These are phyloP conservation scores for Hevea brasiliensis DNA, from an alignment of 345 rosid species.

Conservation along the genomic window DNA sequence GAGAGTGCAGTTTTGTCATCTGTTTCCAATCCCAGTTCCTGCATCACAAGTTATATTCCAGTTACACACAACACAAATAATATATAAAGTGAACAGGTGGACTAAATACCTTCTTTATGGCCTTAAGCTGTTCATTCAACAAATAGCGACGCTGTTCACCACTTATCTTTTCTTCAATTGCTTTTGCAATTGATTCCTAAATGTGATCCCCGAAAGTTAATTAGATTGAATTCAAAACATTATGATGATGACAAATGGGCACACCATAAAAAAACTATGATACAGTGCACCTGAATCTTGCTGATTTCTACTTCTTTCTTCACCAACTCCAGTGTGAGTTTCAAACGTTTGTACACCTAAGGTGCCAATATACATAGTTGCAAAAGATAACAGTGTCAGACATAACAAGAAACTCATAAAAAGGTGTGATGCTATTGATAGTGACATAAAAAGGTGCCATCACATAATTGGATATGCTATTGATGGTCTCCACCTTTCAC, in stretches of 20 bases:
- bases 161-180: constrained; percentile 97
- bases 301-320: constrained; percentile 98
- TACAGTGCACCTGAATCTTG: constrained; percentile 78
- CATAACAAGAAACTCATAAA: neutral
- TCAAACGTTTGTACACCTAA: constrained; percentile 89
- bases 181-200: constrained; percentile 94
- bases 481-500: neutral
- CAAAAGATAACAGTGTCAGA: neutral
- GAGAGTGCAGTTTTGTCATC: constrained; percentile 99
- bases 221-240: constrained; percentile 10
- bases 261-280: constrained; percentile 2
- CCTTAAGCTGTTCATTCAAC: constrained; percentile 97
- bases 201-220: constrained; percentile 18
- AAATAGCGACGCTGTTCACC: constrained; percentile 98
- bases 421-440: neutral
- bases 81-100: constrained; percentile 1
- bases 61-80: constrained; percentile 12
- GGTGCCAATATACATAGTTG: neutral
- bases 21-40: constrained; percentile 98
- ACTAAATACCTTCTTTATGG: constrained; percentile 83
- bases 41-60: constrained; percentile 27
- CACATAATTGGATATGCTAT: neutral
- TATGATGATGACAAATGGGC: neutral
- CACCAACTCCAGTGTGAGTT: constrained; percentile 78
- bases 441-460: neutral